phyloP scores from a whole-genome alignment of 2,329 filamentous ascomycete genomes.

The Pseudogymnoascus sp. region DNA sequence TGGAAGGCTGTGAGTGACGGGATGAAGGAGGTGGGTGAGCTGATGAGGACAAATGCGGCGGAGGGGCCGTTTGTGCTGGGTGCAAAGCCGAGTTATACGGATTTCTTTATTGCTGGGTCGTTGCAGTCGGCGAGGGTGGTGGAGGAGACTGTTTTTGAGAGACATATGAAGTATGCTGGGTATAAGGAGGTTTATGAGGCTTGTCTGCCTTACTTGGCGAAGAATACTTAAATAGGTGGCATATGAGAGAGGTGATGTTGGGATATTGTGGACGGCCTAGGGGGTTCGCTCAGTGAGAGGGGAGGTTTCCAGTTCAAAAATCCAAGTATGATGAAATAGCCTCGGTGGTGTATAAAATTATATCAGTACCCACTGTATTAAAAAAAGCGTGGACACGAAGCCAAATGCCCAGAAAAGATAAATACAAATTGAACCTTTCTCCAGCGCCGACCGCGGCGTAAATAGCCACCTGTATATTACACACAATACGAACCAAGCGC shows the following conservation, averaged over 20 bases:
- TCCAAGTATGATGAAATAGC: background rate
- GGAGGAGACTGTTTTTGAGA: slow-evolving; percentile 26
- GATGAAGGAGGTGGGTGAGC: slow-evolving; percentile 24
- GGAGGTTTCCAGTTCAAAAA: background rate
- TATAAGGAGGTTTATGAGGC: slow-evolving; percentile 20
- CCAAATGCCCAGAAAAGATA: background rate
- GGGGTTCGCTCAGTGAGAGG: background rate
- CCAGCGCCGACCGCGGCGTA: background rate
- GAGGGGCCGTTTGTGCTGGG: slow-evolving; percentile 34
- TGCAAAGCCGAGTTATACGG: slow-evolving; percentile 27
- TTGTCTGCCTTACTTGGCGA: slow-evolving; percentile 13
- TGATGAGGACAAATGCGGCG: slow-evolving; percentile 28
- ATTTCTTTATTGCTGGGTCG: slow-evolving; percentile 33
- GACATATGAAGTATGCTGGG: slow-evolving; percentile 19
- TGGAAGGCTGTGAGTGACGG: slow-evolving; percentile 24
- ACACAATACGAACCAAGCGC: background rate
- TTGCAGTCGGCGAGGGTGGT: slow-evolving; percentile 28
- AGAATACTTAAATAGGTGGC: background rate
- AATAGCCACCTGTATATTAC: background rate
- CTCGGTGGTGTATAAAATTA: background rate
- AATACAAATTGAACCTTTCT: background rate
- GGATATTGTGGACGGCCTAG: background rate
- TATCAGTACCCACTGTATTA: background rate
- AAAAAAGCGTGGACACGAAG: background rate
- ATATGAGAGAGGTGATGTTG: background rate